These are phyloP conservation scores for Pittosporum tobira DNA, from an alignment of 129 eudicot species.

Conservation along the genomic window DNA sequence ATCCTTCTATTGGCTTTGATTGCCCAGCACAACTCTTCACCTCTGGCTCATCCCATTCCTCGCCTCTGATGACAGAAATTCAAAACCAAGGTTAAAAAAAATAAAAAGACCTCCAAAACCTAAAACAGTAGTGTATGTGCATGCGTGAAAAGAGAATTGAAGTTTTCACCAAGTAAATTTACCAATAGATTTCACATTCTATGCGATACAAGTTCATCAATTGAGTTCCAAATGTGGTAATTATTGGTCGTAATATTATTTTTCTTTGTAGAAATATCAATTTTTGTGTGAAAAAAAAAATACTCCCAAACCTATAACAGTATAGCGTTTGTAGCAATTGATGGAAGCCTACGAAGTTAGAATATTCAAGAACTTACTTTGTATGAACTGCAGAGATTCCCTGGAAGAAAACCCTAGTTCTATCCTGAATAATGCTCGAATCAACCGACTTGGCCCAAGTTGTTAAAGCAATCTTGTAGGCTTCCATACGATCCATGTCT, in stretches of 20 bases:
- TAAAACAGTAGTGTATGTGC: not conserved
- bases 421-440: slow-evolving; percentile 39
- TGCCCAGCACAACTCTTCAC: slow-evolving; percentile 40
- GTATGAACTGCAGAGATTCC: slow-evolving; percentile 64
- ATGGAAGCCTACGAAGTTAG: not conserved
- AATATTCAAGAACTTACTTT: slow-evolving; percentile 20
- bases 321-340: too few relatives aligned
- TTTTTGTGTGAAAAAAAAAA: too few relatives aligned
- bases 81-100: not conserved
- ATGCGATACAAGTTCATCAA: too few relatives aligned
- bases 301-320: too few relatives aligned
- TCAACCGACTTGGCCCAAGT: slow-evolving; percentile 93
- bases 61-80: slow-evolving; percentile 40
- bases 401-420: slow-evolving; percentile 67
- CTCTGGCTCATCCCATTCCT: slow-evolving; percentile 58
- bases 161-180: too few relatives aligned
- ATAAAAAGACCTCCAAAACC: not conserved
- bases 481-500: slow-evolving; percentile 73
- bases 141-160: too few relatives aligned
- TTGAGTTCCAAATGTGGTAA: too few relatives aligned
- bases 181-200: too few relatives aligned
- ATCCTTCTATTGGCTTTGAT: slow-evolving; percentile 50
- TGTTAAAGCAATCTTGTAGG: slow-evolving; percentile 63
- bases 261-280: too few relatives aligned
- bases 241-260: too few relatives aligned